Evolutionary conservation across 805 yeast species (phyloP).

Genomic region (Kodamaea jinghongensis): DNA sequence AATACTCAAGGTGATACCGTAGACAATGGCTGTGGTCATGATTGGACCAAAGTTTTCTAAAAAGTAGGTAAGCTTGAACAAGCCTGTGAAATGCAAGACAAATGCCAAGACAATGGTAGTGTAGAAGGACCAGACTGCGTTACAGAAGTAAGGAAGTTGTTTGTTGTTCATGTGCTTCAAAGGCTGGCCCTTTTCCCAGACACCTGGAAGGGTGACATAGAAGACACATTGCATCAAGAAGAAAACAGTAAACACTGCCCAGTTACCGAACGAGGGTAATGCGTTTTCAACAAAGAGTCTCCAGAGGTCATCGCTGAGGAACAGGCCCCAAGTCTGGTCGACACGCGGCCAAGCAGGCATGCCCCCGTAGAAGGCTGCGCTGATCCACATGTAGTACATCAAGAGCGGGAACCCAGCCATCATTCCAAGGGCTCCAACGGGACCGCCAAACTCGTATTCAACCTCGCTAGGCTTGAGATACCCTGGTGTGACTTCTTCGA

Average conservation of each 20-base stretch:
- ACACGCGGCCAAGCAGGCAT: conserved; percentile 63
- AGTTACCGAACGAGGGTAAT: conserved; percentile 57
- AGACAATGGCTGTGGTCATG: conserved; percentile 85
- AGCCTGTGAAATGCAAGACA: conserved; percentile 66
- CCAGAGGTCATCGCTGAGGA: conserved; percentile 38
- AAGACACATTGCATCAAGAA: conserved; percentile 66
- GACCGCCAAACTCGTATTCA: conserved; percentile 93
- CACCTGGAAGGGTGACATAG: conserved; percentile 85
- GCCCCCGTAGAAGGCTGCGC: conserved; percentile 78
- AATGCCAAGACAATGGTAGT: conserved; percentile 56
- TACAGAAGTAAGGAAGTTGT: conserved; percentile 90
- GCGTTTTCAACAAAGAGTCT: conserved; percentile 50
- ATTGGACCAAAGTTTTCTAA: conserved; percentile 85
- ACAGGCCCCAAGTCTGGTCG: conserved; percentile 54
- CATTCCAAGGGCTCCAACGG: conserved; percentile 87
- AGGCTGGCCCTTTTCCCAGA: conserved; percentile 95
- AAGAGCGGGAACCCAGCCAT: conserved; percentile 86
- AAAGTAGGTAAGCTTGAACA: conserved; percentile 71
- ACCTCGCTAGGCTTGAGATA: conserved; percentile 46
- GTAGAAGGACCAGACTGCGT: conserved; percentile 85
- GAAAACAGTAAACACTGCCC: conserved; percentile 71
- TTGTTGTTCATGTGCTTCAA: conserved; percentile 73
- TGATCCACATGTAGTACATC: conserved; percentile 97
- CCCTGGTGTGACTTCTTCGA: conserved; percentile 19
- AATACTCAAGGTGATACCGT: conserved; percentile 71